Percentiles rank a stretch among this genome's conserved stretches.
Evolutionary conservation across 108 stramenopile species (phyloP).

Genomic region (Parietichytrium sp.): DNA sequence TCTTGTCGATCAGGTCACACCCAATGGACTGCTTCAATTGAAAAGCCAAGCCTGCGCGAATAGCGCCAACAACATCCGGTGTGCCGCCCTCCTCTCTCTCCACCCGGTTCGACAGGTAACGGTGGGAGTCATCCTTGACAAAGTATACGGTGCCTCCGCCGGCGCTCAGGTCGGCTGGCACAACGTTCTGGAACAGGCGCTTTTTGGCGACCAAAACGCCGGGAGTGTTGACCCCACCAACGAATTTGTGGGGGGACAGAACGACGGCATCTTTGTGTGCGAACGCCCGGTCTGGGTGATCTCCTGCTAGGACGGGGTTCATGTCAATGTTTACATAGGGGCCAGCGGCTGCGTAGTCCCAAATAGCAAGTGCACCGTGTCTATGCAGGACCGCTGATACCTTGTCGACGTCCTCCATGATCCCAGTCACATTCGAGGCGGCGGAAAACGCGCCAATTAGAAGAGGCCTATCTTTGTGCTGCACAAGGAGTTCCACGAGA

Average conservation of each 20-base stretch:
- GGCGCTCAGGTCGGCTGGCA: constrained; percentile 62
- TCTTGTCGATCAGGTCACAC: background rate
- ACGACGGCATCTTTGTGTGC: constrained; percentile 59
- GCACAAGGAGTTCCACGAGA: constrained; percentile 67
- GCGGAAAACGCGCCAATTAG: constrained; percentile 85
- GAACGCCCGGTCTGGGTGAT: constrained; percentile 16
- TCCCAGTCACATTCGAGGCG: constrained; percentile 88
- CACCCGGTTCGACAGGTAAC: constrained; percentile 86
- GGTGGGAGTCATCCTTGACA: constrained; percentile 72
- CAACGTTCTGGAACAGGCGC: constrained; percentile 67
- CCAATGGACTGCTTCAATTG: constrained; percentile 63
- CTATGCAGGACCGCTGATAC: constrained; percentile 75
- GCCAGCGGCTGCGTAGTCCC: constrained; percentile 94
- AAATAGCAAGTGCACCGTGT: constrained; percentile 81
- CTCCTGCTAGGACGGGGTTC: constrained; percentile 60
- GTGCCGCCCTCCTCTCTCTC: constrained; percentile 97
- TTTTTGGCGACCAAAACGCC: constrained; percentile 86
- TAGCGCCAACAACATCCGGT: constrained; percentile 85
- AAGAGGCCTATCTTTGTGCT: constrained; percentile 54
- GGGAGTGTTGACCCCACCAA: constrained; percentile 74
- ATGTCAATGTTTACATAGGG: constrained; percentile 84
- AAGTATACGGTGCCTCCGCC: constrained; percentile 98
- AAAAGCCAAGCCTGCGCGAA: constrained; percentile 79
- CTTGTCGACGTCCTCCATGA: constrained; percentile 72
- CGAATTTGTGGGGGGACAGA: constrained; percentile 65